A percentile compares a stretch with the other conserved stretches of the same genome.
These are phyloP conservation scores for Wickerhamiella kazuoi DNA, from an alignment of 805 yeast species.

Conservation along the genomic window DNA sequence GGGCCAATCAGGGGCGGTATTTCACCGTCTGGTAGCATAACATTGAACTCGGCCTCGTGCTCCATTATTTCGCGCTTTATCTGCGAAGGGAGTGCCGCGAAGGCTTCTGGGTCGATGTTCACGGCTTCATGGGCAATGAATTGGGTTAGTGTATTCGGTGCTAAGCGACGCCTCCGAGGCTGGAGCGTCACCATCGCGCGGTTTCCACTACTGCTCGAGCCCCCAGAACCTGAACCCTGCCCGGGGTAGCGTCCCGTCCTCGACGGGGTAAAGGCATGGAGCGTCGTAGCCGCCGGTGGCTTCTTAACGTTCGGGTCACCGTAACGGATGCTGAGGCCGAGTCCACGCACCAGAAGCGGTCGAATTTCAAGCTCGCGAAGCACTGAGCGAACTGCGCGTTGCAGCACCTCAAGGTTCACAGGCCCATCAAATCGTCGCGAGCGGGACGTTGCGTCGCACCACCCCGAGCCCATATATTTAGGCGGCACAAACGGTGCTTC, in stretches of 20 bases:
- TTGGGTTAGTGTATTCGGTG: conserved; percentile 10
- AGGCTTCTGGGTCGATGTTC: conserved; percentile 46
- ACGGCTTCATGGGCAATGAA: conserved; percentile 12
- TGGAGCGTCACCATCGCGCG: conserved; percentile 7
- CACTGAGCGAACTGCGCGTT: neutral
- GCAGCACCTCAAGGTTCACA: conserved; percentile 54
- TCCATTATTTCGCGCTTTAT: conserved; percentile 39
- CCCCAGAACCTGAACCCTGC: neutral
- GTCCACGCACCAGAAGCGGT: conserved; percentile 22
- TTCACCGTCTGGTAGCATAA: conserved; percentile 1
- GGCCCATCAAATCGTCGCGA: conserved; percentile 41
- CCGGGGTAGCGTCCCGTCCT: neutral
- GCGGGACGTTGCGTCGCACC: conserved; percentile 46
- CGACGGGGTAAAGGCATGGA: conserved; percentile 1
- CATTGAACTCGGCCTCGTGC: conserved; percentile 11
- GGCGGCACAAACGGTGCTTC: conserved; percentile 60
- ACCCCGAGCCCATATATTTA: conserved; percentile 73
- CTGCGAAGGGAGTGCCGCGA: conserved; percentile 45
- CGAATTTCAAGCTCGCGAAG: neutral
- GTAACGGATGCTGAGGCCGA: conserved; percentile 39
- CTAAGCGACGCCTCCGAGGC: conserved; percentile 9
- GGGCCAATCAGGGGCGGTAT: neutral
- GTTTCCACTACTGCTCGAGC: too few species aligned
- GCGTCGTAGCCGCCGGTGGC: neutral
- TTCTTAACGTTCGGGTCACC: conserved; percentile 1